A percentile compares a stretch with the other conserved stretches of the same genome.
Evolutionary conservation across 169 alveolate species (phyloP).

Genomic region (Theileria parva): DNA sequence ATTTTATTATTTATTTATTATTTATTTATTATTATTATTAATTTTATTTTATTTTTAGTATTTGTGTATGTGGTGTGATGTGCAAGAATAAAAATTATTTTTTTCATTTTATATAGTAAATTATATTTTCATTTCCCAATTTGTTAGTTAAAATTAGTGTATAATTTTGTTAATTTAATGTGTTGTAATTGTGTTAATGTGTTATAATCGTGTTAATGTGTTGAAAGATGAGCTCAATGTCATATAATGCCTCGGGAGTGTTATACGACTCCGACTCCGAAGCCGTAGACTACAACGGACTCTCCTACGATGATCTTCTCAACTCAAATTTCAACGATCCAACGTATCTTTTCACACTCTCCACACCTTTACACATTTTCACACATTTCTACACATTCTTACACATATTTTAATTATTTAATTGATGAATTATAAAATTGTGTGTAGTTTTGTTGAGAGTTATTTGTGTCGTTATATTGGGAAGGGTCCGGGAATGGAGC

Average conservation of each 20-base stretch:
- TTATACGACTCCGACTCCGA: constrained; percentile 66
- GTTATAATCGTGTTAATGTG: neutral
- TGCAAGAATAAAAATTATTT: neutral
- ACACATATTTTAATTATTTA: neutral
- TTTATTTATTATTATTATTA: neutral
- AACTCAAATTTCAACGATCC: constrained; percentile 24
- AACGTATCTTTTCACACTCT: constrained; percentile 14
- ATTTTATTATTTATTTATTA: neutral
- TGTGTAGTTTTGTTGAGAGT: constrained; percentile 52
- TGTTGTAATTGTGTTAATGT: neutral
- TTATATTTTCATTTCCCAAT: neutral
- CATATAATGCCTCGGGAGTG: constrained; percentile 21
- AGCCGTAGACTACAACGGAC: constrained; percentile 50
- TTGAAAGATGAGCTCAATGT: constrained; percentile 29
- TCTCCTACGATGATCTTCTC: constrained; percentile 30
- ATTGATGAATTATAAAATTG: neutral
- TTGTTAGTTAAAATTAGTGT: no score
- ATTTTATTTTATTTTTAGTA: neutral
- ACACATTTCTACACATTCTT: neutral
- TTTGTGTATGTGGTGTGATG: constrained; percentile 10
- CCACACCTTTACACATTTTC: neutral
- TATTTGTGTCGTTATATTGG: constrained; percentile 42
- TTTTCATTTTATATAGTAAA: neutral
- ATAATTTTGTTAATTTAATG: neutral
- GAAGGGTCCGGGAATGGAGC: constrained; percentile 43